These are phyloP conservation scores for Tricholoma saponaceum DNA, from an alignment of 768 basidiomycete species.

Conservation along the genomic window DNA sequence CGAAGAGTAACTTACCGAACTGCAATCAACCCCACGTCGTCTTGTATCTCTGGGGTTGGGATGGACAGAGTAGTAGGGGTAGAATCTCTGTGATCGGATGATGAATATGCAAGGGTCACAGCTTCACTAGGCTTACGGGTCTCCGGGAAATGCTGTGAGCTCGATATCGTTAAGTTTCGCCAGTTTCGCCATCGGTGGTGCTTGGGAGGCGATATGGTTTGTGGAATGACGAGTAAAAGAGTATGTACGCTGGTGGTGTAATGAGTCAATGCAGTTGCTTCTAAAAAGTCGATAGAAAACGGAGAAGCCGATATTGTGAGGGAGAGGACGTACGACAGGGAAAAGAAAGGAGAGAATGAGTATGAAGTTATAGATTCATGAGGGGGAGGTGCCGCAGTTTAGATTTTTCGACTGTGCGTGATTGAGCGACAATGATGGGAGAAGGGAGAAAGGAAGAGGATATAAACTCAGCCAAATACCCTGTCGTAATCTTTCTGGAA, in stretches of 20 bases:
- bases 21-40: conserved; percentile 10
- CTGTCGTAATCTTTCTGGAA: not conserved
- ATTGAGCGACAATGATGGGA: conserved; percentile 2
- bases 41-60: conserved; percentile 4
- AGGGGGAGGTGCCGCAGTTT: conserved; percentile 1
- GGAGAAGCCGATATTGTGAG: not conserved
- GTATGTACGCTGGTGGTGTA: not conserved
- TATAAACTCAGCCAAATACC: conserved; percentile 4
- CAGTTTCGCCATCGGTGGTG: not conserved
- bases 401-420: not conserved
- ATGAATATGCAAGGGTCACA: not conserved
- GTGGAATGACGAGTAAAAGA: not conserved
- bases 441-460: conserved; percentile 1
- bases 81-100: not conserved
- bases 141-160: conserved; percentile 2
- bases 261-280: not conserved
- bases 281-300: not conserved
- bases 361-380: conserved; percentile 16
- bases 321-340: conserved; percentile 3
- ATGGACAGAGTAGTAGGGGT: conserved; percentile 9
- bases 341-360: not conserved
- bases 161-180: not conserved
- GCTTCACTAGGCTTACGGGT: not conserved
- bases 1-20: conserved; percentile 11
- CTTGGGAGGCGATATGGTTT: not conserved